Percentiles rank a stretch among this genome's conserved stretches.
Evolutionary conservation across 176 grass and related monocot genomes (phyloP).

Genomic region (Rhynchospora breviuscula): DNA sequence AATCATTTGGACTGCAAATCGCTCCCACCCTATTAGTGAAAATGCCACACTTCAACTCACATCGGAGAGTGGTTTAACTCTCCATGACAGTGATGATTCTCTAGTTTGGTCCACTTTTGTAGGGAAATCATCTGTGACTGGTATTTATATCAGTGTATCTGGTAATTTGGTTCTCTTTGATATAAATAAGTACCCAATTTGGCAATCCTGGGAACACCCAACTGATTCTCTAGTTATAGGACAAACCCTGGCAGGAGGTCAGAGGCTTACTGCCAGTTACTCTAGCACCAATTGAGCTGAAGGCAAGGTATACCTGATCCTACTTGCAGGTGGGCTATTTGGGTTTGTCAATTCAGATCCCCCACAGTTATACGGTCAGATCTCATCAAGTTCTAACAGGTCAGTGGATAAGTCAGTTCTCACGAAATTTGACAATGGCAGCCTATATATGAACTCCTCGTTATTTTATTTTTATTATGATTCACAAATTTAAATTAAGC

Average conservation of each 20-base stretch:
- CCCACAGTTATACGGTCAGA: not conserved
- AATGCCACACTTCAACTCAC: slow-evolving; percentile 24
- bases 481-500: not conserved
- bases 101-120: slow-evolving; percentile 25
- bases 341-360: slow-evolving; percentile 4
- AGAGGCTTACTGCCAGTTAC: slow-evolving; percentile 4
- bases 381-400: not conserved
- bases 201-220: slow-evolving; percentile 37
- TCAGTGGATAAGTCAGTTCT: not conserved
- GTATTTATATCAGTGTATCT: slow-evolving; percentile 17
- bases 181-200: not conserved
- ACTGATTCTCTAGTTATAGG: slow-evolving; percentile 11
- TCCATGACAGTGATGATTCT: not conserved
- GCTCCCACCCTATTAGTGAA: not conserved
- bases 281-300: not conserved
- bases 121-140: not conserved
- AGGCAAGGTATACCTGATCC: not conserved
- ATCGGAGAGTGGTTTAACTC: not conserved
- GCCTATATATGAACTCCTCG: not conserved
- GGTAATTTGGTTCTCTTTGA: slow-evolving; percentile 34
- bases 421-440: not conserved
- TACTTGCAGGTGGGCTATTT: not conserved
- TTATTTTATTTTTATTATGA: not conserved
- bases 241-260: not conserved
- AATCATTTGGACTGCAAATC: slow-evolving; percentile 14